These are phyloP conservation scores for Colletotrichum tanaceti DNA, from an alignment of 2,329 filamentous ascomycete genomes.

Conservation along the genomic window DNA sequence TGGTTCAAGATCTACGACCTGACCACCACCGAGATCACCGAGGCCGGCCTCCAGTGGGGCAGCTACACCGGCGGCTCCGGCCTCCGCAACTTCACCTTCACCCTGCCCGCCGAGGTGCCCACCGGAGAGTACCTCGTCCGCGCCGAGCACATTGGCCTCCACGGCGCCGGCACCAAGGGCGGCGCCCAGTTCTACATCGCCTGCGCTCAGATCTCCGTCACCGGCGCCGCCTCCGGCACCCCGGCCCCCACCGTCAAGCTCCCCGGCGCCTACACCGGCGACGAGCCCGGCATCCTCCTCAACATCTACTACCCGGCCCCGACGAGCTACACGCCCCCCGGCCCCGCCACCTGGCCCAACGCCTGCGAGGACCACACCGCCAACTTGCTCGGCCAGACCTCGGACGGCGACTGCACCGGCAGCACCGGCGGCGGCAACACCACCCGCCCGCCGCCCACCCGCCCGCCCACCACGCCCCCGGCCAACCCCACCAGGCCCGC, in stretches of 20 bases:
- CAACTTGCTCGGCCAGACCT: slow-evolving; percentile 49
- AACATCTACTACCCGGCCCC: slow-evolving; percentile 52
- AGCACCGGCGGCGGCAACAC: slow-evolving; percentile 36
- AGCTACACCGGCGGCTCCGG: slow-evolving; percentile 47
- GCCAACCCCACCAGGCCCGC: slow-evolving; percentile 14
- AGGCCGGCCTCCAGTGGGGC: slow-evolving; percentile 49
- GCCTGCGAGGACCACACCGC: slow-evolving; percentile 52
- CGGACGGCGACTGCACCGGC: slow-evolving; percentile 52
- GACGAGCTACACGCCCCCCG: slow-evolving; percentile 49
- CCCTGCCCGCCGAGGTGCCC: slow-evolving; percentile 54
- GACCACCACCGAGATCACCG: slow-evolving; percentile 47
- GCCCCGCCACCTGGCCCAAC: slow-evolving; percentile 50
- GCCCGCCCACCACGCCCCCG: slow-evolving; percentile 38
- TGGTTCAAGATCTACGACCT: slow-evolving; percentile 54
- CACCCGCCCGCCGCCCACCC: too few species aligned
- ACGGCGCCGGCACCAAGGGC: slow-evolving; percentile 47
- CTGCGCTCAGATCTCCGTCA: slow-evolving; percentile 51
- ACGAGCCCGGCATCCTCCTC: slow-evolving; percentile 50
- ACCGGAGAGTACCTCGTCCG: slow-evolving; percentile 52
- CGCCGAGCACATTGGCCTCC: slow-evolving; percentile 52
- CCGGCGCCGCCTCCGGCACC: slow-evolving; percentile 48
- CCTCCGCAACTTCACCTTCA: slow-evolving; percentile 53
- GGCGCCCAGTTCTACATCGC: slow-evolving; percentile 54
- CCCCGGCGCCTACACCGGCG: slow-evolving; percentile 50
- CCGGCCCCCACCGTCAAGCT: slow-evolving; percentile 48